Evolutionary conservation across 2,329 filamentous ascomycete species (phyloP).

Genomic region (Cytospora piceicola): DNA sequence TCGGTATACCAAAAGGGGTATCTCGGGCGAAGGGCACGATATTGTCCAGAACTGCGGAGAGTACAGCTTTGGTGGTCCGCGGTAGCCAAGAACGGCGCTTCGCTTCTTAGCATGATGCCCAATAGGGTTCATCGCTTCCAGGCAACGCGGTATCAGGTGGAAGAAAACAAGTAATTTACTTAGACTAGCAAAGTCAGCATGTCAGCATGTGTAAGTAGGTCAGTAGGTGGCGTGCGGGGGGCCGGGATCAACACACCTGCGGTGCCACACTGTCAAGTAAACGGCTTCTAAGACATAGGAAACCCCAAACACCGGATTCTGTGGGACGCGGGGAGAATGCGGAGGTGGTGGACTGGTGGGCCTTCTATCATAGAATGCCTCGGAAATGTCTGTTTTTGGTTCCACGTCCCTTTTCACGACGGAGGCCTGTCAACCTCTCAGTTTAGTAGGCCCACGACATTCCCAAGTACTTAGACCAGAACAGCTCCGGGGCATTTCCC

Average conservation of each 20-base stretch:
- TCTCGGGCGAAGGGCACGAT: neutral
- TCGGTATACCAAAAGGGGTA: neutral
- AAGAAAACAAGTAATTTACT: too few species aligned
- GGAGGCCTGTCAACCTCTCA: conserved; percentile 24
- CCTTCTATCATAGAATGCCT: neutral
- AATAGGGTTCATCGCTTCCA: neutral
- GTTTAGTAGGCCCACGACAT: neutral
- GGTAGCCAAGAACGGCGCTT: neutral
- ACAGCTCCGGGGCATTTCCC: neutral
- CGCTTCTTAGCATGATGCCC: neutral
- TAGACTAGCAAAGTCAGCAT: too few species aligned
- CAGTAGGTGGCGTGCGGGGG: neutral
- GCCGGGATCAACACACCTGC: neutral
- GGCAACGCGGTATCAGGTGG: neutral
- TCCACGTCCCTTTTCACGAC: neutral
- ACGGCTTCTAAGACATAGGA: neutral
- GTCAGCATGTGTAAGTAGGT: too few species aligned
- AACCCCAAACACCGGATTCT: conserved; percentile 20
- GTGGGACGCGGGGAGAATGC: conserved; percentile 14
- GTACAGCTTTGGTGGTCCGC: neutral
- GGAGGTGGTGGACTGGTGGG: neutral
- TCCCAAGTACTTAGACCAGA: conserved; percentile 4
- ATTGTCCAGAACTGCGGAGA: neutral
- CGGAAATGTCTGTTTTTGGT: neutral
- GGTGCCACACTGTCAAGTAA: neutral